Base-by-base conservation (phyloP, 2,329 filamentous ascomycete genomes). In the Cryphonectria nitschkei region DNA sequence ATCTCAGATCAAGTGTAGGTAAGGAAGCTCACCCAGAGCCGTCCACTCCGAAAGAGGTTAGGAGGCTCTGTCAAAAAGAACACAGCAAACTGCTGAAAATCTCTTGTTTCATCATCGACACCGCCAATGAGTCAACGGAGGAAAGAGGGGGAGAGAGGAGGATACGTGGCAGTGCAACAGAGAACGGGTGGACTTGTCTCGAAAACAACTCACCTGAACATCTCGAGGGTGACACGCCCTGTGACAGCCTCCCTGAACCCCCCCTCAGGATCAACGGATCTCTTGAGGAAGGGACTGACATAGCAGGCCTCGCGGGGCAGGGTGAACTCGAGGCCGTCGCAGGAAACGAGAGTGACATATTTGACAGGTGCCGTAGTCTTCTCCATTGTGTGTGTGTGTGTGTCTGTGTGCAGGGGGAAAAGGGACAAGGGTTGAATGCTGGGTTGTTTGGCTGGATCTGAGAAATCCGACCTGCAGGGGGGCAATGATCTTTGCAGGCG, bases 291-390 rank as follows among this genome's bases (percentile, higher is more conserved):
- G 46, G 89, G 89, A 75, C 91, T 92, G 77, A 92, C 84, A 76
- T 88, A 84, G 72, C 92, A 89, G 2, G 92, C 90, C 65, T 92
- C 90, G 68, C 92, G 89, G 69, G 92, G 84, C 67, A 95, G 86
- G 74, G 93, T 88, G 78, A 93, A 95, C 82, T 94, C 92, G 79
- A 89, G 94, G 76, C 88, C 91, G 80, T 95, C 93, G 75, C 85
- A 87, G 0, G 92, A 94, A 58, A 94, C 86, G 67, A 95, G 88
- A 6, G 93, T 95, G 74, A 95, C 87, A 80, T 94, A 95, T 77
- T 93, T 90, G 81, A 87, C 88, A 11, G 72, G 65, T 46, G 69
- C 63, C 68, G 65, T 66, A 32, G 29, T 34, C 54, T 32, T 32
- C 54, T 26, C 19, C 34, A 22, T 39, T 61, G 29, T 60, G 29